Conservation (phyloP, 106 monocot species). For the Acorus calamus region DNA sequence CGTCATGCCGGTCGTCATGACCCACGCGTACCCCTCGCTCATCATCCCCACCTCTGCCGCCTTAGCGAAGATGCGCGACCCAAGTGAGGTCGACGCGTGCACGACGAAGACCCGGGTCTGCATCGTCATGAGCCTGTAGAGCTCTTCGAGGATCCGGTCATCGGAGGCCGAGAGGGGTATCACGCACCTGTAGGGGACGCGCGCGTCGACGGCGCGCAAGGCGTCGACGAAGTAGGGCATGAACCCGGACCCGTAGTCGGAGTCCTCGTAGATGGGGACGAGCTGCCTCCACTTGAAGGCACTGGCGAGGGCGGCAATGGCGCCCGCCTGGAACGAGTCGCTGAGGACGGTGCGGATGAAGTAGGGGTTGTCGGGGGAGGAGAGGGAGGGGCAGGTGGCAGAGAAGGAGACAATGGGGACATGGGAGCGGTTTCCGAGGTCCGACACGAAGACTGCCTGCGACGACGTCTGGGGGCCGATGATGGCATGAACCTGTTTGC, state of each 20-base stretch:
- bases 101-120: slow-evolving; percentile 52
- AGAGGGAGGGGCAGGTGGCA: slow-evolving; percentile 38
- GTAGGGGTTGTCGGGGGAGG: slow-evolving; percentile 20
- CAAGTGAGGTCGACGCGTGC: slow-evolving; percentile 28
- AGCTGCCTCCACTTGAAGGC: slow-evolving; percentile 32
- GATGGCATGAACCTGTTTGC: slow-evolving; percentile 3
- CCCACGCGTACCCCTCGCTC: slow-evolving; percentile 43
- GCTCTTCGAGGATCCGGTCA: slow-evolving; percentile 16
- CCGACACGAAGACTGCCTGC: slow-evolving; percentile 13
- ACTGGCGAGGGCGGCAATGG: slow-evolving; percentile 29
- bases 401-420: slow-evolving; percentile 54
- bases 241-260: slow-evolving; percentile 41
- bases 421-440: slow-evolving; percentile 14
- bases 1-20: slow-evolving; percentile 29
- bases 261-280: slow-evolving; percentile 40
- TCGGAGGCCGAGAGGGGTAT: slow-evolving; percentile 26
- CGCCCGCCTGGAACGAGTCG: slow-evolving; percentile 33
- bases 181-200: slow-evolving; percentile 27
- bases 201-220: slow-evolving; percentile 17
- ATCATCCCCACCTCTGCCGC: slow-evolving; percentile 33
- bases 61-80: slow-evolving; percentile 23
- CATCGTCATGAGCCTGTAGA: slow-evolving; percentile 35
- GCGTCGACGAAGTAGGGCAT: slow-evolving; percentile 47
- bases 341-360: slow-evolving; percentile 41
- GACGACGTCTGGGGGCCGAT: slow-evolving; percentile 12